Evolutionary conservation across 441 rosid genomes (phyloP), one percentile per base, ranked within the genome.

Genomic region (Populus hybrid): DNA sequence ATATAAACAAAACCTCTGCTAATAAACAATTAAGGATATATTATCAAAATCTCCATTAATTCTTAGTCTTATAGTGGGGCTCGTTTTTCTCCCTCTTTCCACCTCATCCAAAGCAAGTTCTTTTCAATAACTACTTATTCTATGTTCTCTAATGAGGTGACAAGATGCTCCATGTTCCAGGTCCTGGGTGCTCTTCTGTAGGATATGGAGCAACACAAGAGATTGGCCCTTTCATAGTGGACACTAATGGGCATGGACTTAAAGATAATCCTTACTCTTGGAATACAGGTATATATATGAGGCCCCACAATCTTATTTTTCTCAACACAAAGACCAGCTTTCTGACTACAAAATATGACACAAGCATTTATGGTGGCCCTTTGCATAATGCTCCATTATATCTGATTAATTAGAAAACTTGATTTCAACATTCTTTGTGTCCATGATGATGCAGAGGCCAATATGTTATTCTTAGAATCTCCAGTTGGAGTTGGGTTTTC

Each of bases 171-270:
- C 72, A 70, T 81, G 86, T 83, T 85, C 76, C 89, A 93, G 98
- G 98, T 61, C 98, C 98, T 74, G 98, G 98, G 63, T 93, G 98
- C 85, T 93, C 98, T 77, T 94, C 98, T 75, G 94, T 94, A 81
- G 98, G 95, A 78, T 93, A 94, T 80, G 98, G 98, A 64, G 98
- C 95, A 78, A 90, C 98, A 76, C 95, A 94, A 86, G 98, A 94
- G 87, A 92, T 91, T 84, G 98, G 98, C 59, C 98, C 98, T 80
- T 94, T 94, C 83, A 65, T 92, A 77, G 93, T 92, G 87, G 93
- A 88, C 79, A 75, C 78, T 76, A 81, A 83, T 56, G 98, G 92
- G 7, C 82, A 74, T 45, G 89, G 87, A 75, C 76, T 92, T 77
- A 83, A 81, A 73, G 83, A 76, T 75, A 93, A 94, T 74, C 90